phyloP scores from a whole-genome alignment of 2,329 filamentous ascomycete species.

The Monilinia polystroma region DNA sequence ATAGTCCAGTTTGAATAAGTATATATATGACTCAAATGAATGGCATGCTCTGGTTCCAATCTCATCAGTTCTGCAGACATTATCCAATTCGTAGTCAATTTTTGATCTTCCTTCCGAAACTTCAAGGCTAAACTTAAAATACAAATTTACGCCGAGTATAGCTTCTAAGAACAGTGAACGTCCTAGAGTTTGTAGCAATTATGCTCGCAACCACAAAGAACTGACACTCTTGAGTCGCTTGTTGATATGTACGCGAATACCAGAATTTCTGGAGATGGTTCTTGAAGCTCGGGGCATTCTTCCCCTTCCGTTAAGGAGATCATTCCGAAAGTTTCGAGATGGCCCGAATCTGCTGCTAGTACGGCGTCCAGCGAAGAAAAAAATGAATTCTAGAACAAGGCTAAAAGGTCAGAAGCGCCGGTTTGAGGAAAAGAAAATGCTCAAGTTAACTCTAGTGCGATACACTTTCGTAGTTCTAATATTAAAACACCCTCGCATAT shows the following conservation, averaged over 20 bases:
- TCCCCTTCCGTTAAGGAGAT: background rate
- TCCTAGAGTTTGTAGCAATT: background rate
- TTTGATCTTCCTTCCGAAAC: background rate
- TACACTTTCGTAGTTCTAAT: too few species aligned
- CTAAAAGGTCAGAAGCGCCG: background rate
- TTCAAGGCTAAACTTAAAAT: background rate
- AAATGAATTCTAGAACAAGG: background rate
- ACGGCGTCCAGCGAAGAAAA: background rate
- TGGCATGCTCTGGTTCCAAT: background rate
- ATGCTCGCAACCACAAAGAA: background rate
- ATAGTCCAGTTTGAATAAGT: background rate
- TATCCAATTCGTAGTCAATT: background rate
- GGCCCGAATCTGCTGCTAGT: background rate
- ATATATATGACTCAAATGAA: background rate
- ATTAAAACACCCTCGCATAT: too few species aligned
- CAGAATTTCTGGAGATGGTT: background rate
- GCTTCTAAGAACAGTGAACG: background rate
- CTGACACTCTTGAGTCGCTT: background rate
- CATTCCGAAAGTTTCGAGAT: background rate
- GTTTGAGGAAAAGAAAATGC: background rate
- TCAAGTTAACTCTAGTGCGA: background rate
- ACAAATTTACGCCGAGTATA: background rate
- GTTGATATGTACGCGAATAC: background rate
- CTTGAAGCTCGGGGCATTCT: background rate
- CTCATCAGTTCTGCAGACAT: background rate